Evolutionary conservation across 352 stramenopile species (phyloP).

Genomic region (Globisporangium nunn): DNA sequence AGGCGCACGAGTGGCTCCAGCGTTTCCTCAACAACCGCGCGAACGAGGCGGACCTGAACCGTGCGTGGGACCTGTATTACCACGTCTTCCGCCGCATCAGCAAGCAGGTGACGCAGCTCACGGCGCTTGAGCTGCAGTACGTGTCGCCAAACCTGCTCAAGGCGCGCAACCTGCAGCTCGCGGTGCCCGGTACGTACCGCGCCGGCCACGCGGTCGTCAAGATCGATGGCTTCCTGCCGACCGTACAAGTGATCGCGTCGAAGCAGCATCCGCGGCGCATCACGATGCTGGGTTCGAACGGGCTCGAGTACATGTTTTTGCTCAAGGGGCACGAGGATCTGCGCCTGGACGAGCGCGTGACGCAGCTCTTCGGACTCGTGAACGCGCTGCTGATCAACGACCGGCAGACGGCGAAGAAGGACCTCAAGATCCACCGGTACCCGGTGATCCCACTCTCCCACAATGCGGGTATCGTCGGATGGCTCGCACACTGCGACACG

Average conservation of each 20-base stretch:
- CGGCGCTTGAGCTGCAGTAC: slow-evolving; percentile 93
- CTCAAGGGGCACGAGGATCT: slow-evolving; percentile 99
- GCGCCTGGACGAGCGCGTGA: slow-evolving; percentile 98
- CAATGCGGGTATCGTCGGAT: slow-evolving; percentile 97
- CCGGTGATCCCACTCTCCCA: slow-evolving; percentile 97
- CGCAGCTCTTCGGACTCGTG: slow-evolving; percentile 99
- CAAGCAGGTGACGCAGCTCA: slow-evolving; percentile 90
- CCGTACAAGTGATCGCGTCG: slow-evolving; percentile 95
- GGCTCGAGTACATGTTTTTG: slow-evolving; percentile 98
- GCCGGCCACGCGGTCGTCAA: slow-evolving; percentile 63
- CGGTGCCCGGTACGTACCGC: slow-evolving; percentile 91
- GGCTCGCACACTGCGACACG: slow-evolving; percentile 98
- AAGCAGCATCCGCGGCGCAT: slow-evolving; percentile 97
- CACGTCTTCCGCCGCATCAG: slow-evolving; percentile 92
- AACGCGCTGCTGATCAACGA: slow-evolving; percentile 98
- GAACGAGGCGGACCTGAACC: slow-evolving; percentile 86
- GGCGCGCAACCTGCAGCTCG: slow-evolving; percentile 91
- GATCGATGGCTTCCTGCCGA: slow-evolving; percentile 87
- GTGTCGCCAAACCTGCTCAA: slow-evolving; percentile 92
- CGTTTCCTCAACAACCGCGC: slow-evolving; percentile 47
- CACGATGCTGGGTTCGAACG: slow-evolving; percentile 94
- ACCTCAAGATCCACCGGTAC: slow-evolving; percentile 97
- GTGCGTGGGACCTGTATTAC: slow-evolving; percentile 98
- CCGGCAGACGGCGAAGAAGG: slow-evolving; percentile 93
- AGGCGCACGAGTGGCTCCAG: slow-evolving; percentile 76